Conservation (phyloP, 2,329 filamentous ascomycete species). For the Penicillium frequentans region DNA sequence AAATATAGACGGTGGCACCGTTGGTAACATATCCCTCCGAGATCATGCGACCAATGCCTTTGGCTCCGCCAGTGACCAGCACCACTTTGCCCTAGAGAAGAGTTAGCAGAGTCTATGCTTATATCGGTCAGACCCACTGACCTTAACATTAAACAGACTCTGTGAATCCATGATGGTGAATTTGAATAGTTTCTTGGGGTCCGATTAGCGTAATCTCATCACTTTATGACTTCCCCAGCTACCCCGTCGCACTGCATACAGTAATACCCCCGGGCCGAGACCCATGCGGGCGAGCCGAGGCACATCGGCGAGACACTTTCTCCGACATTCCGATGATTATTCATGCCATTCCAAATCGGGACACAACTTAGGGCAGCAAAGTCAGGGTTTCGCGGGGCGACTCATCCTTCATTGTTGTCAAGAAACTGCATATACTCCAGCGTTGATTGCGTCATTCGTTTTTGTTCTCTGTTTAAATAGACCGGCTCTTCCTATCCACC, state of each 20-base stretch:
- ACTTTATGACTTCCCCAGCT: conserved; percentile 11
- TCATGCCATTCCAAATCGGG: conserved; percentile 21
- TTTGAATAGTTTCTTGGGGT: background rate
- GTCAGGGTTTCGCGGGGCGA: conserved; percentile 33
- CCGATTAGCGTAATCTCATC: conserved; percentile 1
- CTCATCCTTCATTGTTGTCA: conserved; percentile 1
- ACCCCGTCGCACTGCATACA: conserved; percentile 14
- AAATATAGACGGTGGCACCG: conserved; percentile 55
- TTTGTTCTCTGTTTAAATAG: background rate
- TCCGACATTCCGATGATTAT: conserved; percentile 6
- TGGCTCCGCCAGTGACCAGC: conserved; percentile 53
- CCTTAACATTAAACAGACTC: conserved; percentile 61
- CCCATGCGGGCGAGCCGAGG: conserved; percentile 30
- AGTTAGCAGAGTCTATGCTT: conserved; percentile 24
- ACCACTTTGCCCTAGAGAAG: conserved; percentile 43
- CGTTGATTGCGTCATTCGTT: background rate
- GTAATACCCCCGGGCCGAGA: conserved; percentile 13
- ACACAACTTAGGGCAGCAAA: conserved; percentile 25
- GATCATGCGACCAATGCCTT: conserved; percentile 56
- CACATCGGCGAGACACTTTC: conserved; percentile 12
- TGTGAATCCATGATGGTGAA: conserved; percentile 52
- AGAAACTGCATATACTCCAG: conserved; percentile 6
- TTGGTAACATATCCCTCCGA: conserved; percentile 56
- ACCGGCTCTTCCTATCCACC: background rate
- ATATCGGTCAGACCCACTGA: conserved; percentile 29